Evolutionary conservation across 1,284 basidiomycete genomes (phyloP), one percentile per base, ranked within the genome.

Genomic region (Thelephora terrestris): DNA sequence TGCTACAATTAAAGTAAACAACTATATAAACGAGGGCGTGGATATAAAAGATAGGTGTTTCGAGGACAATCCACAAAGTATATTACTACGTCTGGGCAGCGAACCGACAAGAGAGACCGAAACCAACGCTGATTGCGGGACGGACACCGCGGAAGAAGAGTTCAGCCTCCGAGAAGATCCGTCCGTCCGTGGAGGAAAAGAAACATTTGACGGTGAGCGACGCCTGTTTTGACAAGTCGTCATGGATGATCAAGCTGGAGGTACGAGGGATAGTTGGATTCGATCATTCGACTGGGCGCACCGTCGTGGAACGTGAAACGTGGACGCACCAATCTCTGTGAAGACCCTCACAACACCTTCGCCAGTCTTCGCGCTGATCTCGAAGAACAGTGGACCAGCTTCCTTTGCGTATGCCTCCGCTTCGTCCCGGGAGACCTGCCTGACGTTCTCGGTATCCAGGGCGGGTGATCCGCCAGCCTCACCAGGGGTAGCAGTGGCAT

Each of bases 191-290:
- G 68, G 62, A 99, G 92, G 45, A 99, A 81, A 58, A 99, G 82
- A 54, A 95, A 99, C 95, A 99, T 99, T 73, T 99, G 95, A 83
- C 95, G 94, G 82, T 99, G 99, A 61, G 95, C 95, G 55, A 99
- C 95, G 95, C 95, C 77, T 99, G 95, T 79, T 99, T 99, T 63
- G 95, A 99, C 73, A 99, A 76, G 73, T 99, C 95, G 67, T 99
- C 95, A 74, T 96, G 99, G 76, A 99, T 90, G 74, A 99, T 98
- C 64, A 98, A 81, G 95, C 85, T 87, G 53, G 1, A 45, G 27
- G 53, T 44, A 37, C 37, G 39, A 49, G 12, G 62, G 53, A 39
- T 60, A 34, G 58, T 55, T 44, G n/a, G n/a, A n/a, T n/a, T n/a
- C n/a, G n/a, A n/a, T n/a, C n/a, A n/a, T n/a, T n/a, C n/a, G n/a